Conservation (phyloP, 2,329 filamentous ascomycete genomes). For the Drechslerella coelobrocha region DNA sequence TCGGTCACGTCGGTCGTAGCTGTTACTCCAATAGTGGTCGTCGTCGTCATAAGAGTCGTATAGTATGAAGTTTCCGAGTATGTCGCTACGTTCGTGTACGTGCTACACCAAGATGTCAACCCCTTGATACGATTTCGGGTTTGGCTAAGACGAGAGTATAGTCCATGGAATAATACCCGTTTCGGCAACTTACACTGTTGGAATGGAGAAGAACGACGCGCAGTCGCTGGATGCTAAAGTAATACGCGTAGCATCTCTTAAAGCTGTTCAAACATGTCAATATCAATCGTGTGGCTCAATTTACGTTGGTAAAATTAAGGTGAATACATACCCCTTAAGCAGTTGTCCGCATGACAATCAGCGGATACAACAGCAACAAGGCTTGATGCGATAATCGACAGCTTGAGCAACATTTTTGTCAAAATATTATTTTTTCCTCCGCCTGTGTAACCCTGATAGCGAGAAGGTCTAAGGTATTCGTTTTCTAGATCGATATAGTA, state of each 20-base stretch:
- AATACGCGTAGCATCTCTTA: conserved; percentile 11
- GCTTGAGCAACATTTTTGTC: conserved; percentile 8
- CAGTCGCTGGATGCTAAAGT: conserved; percentile 2
- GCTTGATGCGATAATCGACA: conserved; percentile 13
- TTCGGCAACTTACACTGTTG: conserved; percentile 18
- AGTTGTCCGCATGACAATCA: conserved; percentile 12
- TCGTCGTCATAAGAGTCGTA: conserved; percentile 16
- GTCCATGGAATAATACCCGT: no score
- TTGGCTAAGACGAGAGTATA: no score
- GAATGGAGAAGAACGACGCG: conserved; percentile 16
- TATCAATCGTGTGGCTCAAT: background rate
- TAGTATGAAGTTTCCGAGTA: conserved; percentile 17
- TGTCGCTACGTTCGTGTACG: conserved; percentile 19
- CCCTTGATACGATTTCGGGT: no score
- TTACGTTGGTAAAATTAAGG: background rate
- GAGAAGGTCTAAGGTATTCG: no score
- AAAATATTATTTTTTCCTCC: background rate
- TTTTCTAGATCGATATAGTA: no score
- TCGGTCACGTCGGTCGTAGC: background rate
- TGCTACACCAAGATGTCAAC: conserved; percentile 3
- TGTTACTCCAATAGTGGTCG: conserved; percentile 13
- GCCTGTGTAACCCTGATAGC: no score
- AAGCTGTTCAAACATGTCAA: background rate
- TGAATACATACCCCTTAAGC: conserved; percentile 13
- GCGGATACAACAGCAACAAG: conserved; percentile 12